phyloP scores from a whole-genome alignment of 2,329 filamentous ascomycete species.

The Fusarium sp. region DNA sequence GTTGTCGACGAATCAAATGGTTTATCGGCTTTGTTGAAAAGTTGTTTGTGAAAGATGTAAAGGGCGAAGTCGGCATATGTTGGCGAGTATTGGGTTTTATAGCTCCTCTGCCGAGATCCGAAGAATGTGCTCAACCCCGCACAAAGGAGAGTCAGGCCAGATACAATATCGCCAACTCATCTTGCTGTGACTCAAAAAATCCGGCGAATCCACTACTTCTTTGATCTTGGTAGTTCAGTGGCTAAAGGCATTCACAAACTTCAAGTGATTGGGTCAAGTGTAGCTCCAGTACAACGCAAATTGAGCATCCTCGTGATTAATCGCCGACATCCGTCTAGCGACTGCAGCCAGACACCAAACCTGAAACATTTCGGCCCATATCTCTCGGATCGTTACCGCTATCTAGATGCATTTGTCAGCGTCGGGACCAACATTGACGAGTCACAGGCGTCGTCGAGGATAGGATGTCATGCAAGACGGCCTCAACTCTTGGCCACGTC shows the following conservation, averaged over 20 bases:
- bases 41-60: not conserved
- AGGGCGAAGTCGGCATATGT: not conserved
- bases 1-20: not conserved
- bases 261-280: rapidly evolving
- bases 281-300: no score
- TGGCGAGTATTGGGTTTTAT: not conserved
- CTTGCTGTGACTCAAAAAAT: not conserved
- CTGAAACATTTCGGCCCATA: not conserved
- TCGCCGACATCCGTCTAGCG: not conserved
- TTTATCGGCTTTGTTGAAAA: not conserved
- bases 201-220: not conserved
- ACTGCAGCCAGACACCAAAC: not conserved
- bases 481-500: not conserved
- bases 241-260: not conserved
- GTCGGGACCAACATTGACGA: not conserved
- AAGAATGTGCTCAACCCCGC: not conserved
- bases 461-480: not conserved
- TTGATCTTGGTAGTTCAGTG: not conserved
- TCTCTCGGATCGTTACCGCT: not conserved
- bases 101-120: not conserved
- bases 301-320: not conserved
- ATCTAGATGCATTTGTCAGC: not conserved
- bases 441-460: not conserved
- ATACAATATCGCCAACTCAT: not conserved
- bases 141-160: not conserved